Conservation (phyloP, 2,329 filamentous ascomycete species). For the Colletotrichum aenigma region DNA sequence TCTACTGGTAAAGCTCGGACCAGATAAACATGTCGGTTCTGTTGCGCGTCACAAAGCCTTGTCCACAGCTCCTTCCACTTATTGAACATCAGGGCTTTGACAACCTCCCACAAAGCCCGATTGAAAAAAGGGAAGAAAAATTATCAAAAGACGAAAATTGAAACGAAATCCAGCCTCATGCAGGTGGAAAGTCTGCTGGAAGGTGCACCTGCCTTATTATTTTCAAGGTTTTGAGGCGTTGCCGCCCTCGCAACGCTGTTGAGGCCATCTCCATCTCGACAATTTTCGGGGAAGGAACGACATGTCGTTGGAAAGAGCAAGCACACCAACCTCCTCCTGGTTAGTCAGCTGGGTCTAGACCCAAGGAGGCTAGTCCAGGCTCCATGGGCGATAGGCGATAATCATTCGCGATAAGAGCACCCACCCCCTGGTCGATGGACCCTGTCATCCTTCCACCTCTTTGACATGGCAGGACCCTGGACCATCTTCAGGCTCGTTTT, state of each 20-base stretch:
- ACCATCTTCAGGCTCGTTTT: neutral
- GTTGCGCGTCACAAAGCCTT: neutral
- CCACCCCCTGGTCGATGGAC: neutral
- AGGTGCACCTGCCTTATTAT: neutral
- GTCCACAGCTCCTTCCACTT: neutral
- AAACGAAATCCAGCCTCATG: neutral
- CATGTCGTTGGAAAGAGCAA: slow-evolving; percentile 9
- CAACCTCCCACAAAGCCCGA: neutral
- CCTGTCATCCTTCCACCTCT: neutral
- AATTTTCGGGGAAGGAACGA: neutral
- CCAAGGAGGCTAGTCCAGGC: neutral
- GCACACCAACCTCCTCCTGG: neutral
- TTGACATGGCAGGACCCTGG: neutral
- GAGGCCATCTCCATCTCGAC: neutral
- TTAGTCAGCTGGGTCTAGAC: neutral
- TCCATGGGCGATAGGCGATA: neutral
- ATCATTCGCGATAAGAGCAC: neutral
- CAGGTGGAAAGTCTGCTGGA: neutral
- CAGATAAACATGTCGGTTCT: neutral
- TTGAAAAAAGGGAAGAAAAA: neutral
- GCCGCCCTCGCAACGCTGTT: neutral
- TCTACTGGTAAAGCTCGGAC: neutral
- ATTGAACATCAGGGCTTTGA: neutral
- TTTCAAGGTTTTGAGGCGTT: neutral
- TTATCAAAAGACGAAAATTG: neutral